Evolutionary conservation across 2,329 filamentous ascomycete genomes (phyloP), one percentile per base, ranked within the genome.

Genomic region (Penicillium sp.): DNA sequence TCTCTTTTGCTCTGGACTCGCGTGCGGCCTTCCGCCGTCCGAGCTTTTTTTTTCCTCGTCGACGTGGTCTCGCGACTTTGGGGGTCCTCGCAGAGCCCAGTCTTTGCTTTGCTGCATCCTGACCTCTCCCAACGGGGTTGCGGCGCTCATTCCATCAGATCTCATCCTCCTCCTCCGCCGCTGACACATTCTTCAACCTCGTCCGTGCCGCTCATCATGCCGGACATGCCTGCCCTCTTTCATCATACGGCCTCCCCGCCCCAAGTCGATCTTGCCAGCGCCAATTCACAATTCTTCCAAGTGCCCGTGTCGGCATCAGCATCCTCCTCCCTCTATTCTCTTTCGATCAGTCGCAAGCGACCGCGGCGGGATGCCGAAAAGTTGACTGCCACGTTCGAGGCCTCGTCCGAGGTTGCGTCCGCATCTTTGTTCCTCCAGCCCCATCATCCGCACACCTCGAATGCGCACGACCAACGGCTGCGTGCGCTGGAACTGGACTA

Each of bases 371-470:
- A 60, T n/a, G 53, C 58, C 9, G 62, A 59, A 5, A 56, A 56
- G 29, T 53, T 58, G 12, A 55, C 54, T 11, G 43, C 54, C 9
- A 55, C 55, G 38, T 61, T 56, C 41, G 59, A 62, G 32, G 59
- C 54, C 44, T 49, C 53, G 32, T 50, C 57, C 40, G 63, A 60
- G 40, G 45, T 62, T 13, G 49, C 52, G 45, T 68, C 66, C 44
- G 66, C 69, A 33, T 60, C 66, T 6, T 66, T 69, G 27, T 60
- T 73, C 11, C 63, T 67, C 35, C 69, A 64, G 45, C 64, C 68
- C 25, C 60, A 67, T 38, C 73, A 72, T 51, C 29, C 29, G 7
- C 62, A 62, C 28, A 63, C 70, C 47, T 64, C 64, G 29, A 63
- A 60, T 49, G 60, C 59, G 32, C 25, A 61, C 49, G 53, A 62